Evolutionary conservation across 73 alveolate species (phyloP).

Genomic region (Paramecium sonneborni): DNA sequence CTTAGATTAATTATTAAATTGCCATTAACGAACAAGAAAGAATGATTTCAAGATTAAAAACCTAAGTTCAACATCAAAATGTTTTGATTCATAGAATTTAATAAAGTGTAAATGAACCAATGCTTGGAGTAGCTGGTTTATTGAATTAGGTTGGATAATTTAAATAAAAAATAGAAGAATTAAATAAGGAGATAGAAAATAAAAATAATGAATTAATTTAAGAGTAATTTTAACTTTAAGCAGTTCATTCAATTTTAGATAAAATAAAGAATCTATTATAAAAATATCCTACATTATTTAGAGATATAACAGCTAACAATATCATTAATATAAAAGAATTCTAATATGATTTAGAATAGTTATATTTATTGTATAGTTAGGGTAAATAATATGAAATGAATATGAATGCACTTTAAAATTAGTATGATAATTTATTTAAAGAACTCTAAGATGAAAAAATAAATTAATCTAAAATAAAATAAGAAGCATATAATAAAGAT

Average conservation of each 20-base stretch:
- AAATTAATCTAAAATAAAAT: neutral
- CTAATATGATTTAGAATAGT: constrained; percentile 31
- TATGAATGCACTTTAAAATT: neutral
- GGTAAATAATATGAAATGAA: neutral
- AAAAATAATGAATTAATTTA: neutral
- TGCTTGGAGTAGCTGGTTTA: constrained; percentile 54
- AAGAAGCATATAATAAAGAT: neutral
- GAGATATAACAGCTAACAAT: constrained; percentile 8
- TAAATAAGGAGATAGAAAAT: neutral
- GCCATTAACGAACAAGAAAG: neutral
- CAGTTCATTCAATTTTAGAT: neutral
- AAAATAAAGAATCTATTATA: neutral
- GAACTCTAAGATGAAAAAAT: constrained; percentile 10
- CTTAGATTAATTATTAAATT: neutral
- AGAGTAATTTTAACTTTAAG: neutral
- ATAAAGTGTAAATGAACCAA: constrained; percentile 49
- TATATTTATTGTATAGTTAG: neutral
- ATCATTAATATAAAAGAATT: constrained; percentile 38
- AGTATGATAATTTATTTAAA: neutral
- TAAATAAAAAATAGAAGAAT: neutral
- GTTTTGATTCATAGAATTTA: neutral
- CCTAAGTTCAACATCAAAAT: neutral
- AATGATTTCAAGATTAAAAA: neutral
- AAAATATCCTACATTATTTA: constrained; percentile 39
- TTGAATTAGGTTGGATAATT: constrained; percentile 11